These are phyloP conservation scores for Dictyostelium intermedium DNA, from an alignment of 78 protist species.

Conservation along the genomic window DNA sequence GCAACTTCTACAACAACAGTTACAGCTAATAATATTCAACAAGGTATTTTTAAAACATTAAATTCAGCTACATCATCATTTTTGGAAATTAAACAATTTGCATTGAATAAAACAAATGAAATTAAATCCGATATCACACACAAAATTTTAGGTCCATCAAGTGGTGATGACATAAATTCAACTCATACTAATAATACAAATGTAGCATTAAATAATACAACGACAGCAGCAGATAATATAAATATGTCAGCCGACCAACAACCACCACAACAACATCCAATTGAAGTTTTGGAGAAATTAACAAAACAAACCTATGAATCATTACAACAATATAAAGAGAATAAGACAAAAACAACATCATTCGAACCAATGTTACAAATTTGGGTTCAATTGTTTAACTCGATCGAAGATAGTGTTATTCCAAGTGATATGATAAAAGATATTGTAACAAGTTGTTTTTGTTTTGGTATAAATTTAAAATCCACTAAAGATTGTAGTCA, in stretches of 20 bases:
- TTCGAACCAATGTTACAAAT: slow-evolving; percentile 28
- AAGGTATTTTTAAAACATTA: slow-evolving; percentile 31
- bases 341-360: background rate
- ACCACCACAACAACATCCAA: slow-evolving; percentile 14
- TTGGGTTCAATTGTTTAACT: slow-evolving; percentile 22
- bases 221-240: background rate
- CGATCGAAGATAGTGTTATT: slow-evolving; percentile 9
- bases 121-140: slow-evolving; percentile 55
- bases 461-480: slow-evolving; percentile 25
- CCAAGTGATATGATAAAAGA: slow-evolving; percentile 41
- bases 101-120: slow-evolving; percentile 53
- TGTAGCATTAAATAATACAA: background rate
- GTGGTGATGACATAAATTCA: background rate
- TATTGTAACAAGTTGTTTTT: slow-evolving; percentile 59
- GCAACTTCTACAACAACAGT: background rate
- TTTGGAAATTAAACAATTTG: slow-evolving; percentile 17
- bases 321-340: background rate
- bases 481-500: background rate
- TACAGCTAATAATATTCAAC: background rate
- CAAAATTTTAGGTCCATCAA: slow-evolving; percentile 37
- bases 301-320: slow-evolving; percentile 47
- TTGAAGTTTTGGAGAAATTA: slow-evolving; percentile 43
- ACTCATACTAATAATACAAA: background rate
- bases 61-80: slow-evolving; percentile 35
- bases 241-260: background rate